Percentiles rank a stretch among this genome's conserved stretches.
Conservation (phyloP, 208 protist genomes). For the Trichomonas tenax region DNA sequence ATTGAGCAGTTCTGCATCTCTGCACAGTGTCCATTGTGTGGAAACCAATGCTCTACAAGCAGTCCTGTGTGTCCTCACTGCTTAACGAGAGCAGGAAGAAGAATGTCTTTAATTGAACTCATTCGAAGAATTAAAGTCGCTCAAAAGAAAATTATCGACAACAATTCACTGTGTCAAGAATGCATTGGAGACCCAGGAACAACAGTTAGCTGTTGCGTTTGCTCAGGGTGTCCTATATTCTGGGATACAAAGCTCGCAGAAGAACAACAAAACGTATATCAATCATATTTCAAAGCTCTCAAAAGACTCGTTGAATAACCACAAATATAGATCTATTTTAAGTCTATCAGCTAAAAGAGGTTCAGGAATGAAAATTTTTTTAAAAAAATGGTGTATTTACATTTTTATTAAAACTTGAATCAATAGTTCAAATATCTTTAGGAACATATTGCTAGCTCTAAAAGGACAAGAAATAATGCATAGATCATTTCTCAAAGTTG, state of each 20-base stretch:
- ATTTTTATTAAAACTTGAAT: no score
- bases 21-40: neutral
- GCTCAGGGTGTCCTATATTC: neutral
- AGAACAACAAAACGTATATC: neutral
- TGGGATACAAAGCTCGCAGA: neutral
- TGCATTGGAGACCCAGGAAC: neutral
- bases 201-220: neutral
- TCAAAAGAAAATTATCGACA: neutral
- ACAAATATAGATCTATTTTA: no score
- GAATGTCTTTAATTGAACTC: neutral
- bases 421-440: no score
- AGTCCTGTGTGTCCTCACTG: neutral
- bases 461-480: no score
- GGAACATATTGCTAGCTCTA: no score
- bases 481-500: no score
- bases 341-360: no score
- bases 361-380: no score
- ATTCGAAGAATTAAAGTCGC: neutral
- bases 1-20: neutral
- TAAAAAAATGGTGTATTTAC: no score
- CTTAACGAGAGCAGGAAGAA: neutral
- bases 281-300: neutral
- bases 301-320: neutral
- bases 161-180: neutral
- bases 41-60: no score